Base-by-base conservation (phyloP, 306 rosid genomes). In the Ormosia semicastrata region DNA sequence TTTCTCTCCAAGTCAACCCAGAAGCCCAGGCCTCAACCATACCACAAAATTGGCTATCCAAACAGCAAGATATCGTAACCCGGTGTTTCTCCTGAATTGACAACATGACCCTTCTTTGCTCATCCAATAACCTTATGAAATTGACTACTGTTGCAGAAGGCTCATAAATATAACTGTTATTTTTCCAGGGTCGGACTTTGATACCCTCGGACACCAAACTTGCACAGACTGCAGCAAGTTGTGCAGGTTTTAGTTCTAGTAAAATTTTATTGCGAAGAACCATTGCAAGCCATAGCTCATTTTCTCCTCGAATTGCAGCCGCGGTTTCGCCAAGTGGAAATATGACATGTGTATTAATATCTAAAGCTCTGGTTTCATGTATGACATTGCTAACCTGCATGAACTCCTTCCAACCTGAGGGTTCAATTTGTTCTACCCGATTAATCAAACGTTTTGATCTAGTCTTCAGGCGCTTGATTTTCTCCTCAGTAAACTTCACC, bases 1-100 rank as follows among this genome's bases (percentile, higher is more conserved):
- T 87, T 73, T 95, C 99, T 77, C 88, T 90, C 99, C 99, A 95
- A 10, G 96, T 93, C 79, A 93, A 81, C 81, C 99, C 98, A 74
- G 98, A 95, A 72, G 97, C 99, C 99, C 99, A 95, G 8, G 99
- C 99, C 76, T 95, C 99, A 71, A 93, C 98, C 99, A 93, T 95
- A 4, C 99, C 99, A 71, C 92, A 85, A 88, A 95, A 95, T 64
- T 95, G 99, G 79, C 84, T 88, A 82, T 95, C 98, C 88, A 95
- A 85, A 85, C 87, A 70, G 82, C 97, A 91, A 43, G 88, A 71
- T 63, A 90, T 92, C 8, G 59, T 68, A 17, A 95, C 97, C 33
- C 92, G 94, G 56, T 95, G 92, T 68, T 89, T 95, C 71, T 93
- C 97, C 86, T 95, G 99, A 68, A 93, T 84, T 62, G 87, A 41